Evolutionary conservation across 768 basidiomycete genomes (phyloP).

Genomic region (Pisolithus albus): DNA sequence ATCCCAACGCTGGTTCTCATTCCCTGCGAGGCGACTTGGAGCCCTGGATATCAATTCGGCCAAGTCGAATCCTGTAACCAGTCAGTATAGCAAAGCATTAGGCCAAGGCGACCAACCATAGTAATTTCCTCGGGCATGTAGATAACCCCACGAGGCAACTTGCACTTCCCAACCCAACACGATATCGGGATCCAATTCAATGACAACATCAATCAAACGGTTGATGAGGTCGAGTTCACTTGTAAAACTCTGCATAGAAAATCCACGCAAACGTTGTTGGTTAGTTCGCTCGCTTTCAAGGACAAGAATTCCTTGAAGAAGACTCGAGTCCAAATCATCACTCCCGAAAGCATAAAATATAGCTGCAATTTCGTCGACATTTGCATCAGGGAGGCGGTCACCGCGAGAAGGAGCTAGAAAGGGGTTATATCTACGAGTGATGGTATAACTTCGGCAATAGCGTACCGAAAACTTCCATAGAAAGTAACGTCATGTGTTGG

Average conservation of each 20-base stretch:
- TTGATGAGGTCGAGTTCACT: slow-evolving; percentile 82
- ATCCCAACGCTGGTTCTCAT: slow-evolving; percentile 61
- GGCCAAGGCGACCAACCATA: slow-evolving; percentile 39
- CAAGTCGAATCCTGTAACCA: slow-evolving; percentile 58
- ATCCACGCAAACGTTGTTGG: slow-evolving; percentile 36
- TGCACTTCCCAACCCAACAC: slow-evolving; percentile 92
- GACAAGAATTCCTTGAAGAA: slow-evolving; percentile 47
- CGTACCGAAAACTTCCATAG: slow-evolving; percentile 82
- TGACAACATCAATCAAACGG: slow-evolving; percentile 60
- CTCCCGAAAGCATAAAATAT: slow-evolving; percentile 69
- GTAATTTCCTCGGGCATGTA: slow-evolving; percentile 55
- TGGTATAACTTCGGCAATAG: slow-evolving; percentile 1
- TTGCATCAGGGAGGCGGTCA: slow-evolving; percentile 57
- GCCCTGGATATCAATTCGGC: slow-evolving; percentile 73
- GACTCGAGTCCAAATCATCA: slow-evolving; percentile 24
- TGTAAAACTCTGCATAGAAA: slow-evolving; percentile 46
- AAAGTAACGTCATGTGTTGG: slow-evolving; percentile 71
- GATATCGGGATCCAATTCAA: slow-evolving; percentile 84
- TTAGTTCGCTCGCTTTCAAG: slow-evolving; percentile 37
- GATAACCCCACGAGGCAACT: slow-evolving; percentile 83
- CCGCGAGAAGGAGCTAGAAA: slow-evolving; percentile 51
- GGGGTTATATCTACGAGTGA: background rate
- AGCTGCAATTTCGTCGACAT: slow-evolving; percentile 48
- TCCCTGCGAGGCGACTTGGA: slow-evolving; percentile 33
- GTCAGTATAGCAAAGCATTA: slow-evolving; percentile 1